Evolutionary conservation across 2,329 filamentous ascomycete species (phyloP).

Genomic region (Amylocarpus encephaloides): DNA sequence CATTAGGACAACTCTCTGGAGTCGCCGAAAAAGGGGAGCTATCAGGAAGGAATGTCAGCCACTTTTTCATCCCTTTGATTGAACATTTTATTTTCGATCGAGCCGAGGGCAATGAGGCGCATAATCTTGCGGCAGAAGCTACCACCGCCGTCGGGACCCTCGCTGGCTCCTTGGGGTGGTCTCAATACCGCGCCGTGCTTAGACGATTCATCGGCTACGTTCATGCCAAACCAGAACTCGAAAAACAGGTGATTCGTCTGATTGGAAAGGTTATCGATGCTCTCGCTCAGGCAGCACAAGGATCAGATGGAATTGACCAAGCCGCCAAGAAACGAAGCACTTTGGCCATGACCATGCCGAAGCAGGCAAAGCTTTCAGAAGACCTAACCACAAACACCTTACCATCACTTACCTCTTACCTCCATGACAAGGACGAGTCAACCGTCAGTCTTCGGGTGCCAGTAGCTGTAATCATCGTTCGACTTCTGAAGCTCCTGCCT

Average conservation of each 20-base stretch:
- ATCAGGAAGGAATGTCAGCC: constrained; percentile 69
- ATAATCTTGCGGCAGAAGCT: constrained; percentile 80
- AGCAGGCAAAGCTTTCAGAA: constrained; percentile 57
- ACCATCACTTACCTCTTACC: constrained; percentile 72
- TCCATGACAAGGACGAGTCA: constrained; percentile 91
- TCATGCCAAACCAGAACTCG: constrained; percentile 69
- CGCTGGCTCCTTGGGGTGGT: constrained; percentile 76
- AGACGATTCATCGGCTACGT: constrained; percentile 80
- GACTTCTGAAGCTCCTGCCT: constrained; percentile 76
- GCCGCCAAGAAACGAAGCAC: constrained; percentile 33
- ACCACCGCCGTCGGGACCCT: constrained; percentile 73
- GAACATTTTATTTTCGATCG: constrained; percentile 92
- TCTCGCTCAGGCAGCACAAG: constrained; percentile 49
- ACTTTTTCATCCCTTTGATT: constrained; percentile 83
- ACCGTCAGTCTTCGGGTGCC: constrained; percentile 90
- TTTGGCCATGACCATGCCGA: constrained; percentile 61
- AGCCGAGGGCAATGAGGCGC: constrained; percentile 65
- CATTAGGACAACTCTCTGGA: constrained; percentile 67
- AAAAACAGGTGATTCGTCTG: constrained; percentile 80
- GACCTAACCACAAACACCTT: constrained; percentile 72
- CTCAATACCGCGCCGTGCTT: constrained; percentile 79
- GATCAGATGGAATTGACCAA: constrained; percentile 25
- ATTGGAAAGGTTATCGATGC: constrained; percentile 77
- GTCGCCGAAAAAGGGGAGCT: constrained; percentile 61
- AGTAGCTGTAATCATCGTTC: constrained; percentile 81